Base-by-base conservation (phyloP, 805 yeast genomes). In the Metschnikowia orientalis region DNA sequence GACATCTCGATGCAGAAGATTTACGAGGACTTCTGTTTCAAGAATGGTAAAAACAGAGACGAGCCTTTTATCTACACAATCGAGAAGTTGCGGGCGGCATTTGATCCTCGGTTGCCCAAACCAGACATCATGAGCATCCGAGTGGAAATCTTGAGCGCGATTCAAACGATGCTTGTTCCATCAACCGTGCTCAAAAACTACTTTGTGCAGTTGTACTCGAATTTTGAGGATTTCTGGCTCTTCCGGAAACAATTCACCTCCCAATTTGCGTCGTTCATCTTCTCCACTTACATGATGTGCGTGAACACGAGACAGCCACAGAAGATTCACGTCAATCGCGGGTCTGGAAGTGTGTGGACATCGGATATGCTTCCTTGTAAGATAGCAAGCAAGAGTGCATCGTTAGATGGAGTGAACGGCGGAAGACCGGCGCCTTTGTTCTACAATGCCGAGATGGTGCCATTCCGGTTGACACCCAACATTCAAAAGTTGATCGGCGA, bases 391-490 rank as follows among this genome's bases (percentile, higher is more conserved):
- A 38, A 63, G 48, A 66, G 59, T 48, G 70, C 73, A 23, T 56
- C 69, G 5, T 52, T 71, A 40, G 76, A 69, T 45, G 69, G 68
- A 4, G 63, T 72, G 5, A 67, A 58, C 29, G 64, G 63, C 9
- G 74, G 70, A 30, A 69, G 77, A 39, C 75, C 77, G 2, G 74
- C 82, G 0, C 99, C 99, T 16, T 69, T 90, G 16, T 89, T 90
- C 69, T 81, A 81, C 54, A 87, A 89, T 45, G 77, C 88, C 10
- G 99, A 92, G 54, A 77, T 88, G 42, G 97, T 92, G 30, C 97
- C 98, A 27, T 92, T 92, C 72, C 73, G 99, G 53, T 70, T 92
- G 51, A 90, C 98, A 5, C 98, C 99, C 13, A 92, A 94, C 54
- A 75, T 94, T 35, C 99, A 92, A 57, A 80, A 81, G 44, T 69